Conservation (phyloP, 2,329 filamentous ascomycete genomes). For the Fusarium illudens region DNA sequence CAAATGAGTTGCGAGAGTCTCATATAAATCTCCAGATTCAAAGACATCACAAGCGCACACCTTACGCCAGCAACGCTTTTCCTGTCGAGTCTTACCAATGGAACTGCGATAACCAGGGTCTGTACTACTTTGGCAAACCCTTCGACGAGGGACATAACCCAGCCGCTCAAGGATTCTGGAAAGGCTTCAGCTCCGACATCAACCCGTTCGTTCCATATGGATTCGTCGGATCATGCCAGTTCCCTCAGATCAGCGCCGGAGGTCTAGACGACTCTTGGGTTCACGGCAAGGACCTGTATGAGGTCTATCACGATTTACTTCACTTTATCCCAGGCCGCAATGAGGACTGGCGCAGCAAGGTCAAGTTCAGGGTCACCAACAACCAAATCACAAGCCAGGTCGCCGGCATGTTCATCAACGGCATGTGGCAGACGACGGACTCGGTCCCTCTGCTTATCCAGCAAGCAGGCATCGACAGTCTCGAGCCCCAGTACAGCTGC, state of each 20-base stretch:
- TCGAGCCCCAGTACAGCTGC: constrained; percentile 79
- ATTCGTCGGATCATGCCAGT: constrained; percentile 79
- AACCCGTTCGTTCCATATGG: constrained; percentile 74
- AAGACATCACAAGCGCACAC: constrained; percentile 85
- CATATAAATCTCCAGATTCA: constrained; percentile 66
- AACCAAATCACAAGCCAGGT: constrained; percentile 86
- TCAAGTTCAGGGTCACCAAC: constrained; percentile 78
- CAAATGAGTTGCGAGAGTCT: not conserved
- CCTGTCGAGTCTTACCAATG: constrained; percentile 76
- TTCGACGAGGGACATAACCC: constrained; percentile 53
- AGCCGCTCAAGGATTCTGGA: constrained; percentile 70
- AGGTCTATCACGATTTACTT: constrained; percentile 77
- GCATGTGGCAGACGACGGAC: constrained; percentile 66
- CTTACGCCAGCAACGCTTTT: constrained; percentile 80
- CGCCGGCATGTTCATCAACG: constrained; percentile 75
- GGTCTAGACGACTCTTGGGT: constrained; percentile 79
- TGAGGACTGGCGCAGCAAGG: constrained; percentile 52
- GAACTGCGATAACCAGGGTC: constrained; percentile 74
- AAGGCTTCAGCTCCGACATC: constrained; percentile 64
- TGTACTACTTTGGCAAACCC: constrained; percentile 74
- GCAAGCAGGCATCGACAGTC: constrained; percentile 69
- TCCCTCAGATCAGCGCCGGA: constrained; percentile 78
- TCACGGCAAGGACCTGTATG: constrained; percentile 79
- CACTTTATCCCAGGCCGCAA: constrained; percentile 68
- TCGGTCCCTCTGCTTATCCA: constrained; percentile 58